Evolutionary conservation across 1,284 basidiomycete species (phyloP), one percentile per base, ranked within the genome.

Genomic region (Heterobasidion parviporum): DNA sequence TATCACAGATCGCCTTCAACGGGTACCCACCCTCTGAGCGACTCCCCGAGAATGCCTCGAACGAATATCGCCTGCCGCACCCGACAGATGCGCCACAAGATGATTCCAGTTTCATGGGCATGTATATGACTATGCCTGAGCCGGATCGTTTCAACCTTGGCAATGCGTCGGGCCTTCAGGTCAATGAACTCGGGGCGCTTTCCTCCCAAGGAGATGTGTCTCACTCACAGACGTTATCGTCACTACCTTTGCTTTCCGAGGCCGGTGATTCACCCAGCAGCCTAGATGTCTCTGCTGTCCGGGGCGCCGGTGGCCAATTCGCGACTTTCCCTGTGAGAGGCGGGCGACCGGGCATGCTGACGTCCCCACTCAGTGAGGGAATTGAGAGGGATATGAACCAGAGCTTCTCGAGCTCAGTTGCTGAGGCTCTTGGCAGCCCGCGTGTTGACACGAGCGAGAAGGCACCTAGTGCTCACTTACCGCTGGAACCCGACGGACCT

Each of bases 1-100:
- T 89, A 45, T 70, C 71, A 53, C 79, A 83, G 62, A 80, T 92
- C 33, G 63, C 67, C 4, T 81, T 88, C 62, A 68, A 71, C 2
- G 67, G 72, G 5, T 71, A 74, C 4, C 74, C 74, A 5, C 26
- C 44, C 44, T 45, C 44, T n/a, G 15, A n/a, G 18, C 50, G 35
- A 52, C 15, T 34, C 33, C 16, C 50, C 8, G 34, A 8, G 12
- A 14, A 36, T 36, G 8, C 50, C 48, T 32, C 20, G 7, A 15
- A 32, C 15, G n/a, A 18, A 52, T 18, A 33, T 16, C 15, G n/a
- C 41, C 15, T 34, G 12, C 50, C 18, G 41, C 38, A 26, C n/a
- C 33, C 32, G 5, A 8, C 43, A 32, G 8, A 43, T 33, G 46
- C 35, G 36, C 35, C 26, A 26, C 26, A 26, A 26, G 26, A 26